phyloP scores from a whole-genome alignment of 805 yeast species.

The Scheffersomyces spartinae region DNA sequence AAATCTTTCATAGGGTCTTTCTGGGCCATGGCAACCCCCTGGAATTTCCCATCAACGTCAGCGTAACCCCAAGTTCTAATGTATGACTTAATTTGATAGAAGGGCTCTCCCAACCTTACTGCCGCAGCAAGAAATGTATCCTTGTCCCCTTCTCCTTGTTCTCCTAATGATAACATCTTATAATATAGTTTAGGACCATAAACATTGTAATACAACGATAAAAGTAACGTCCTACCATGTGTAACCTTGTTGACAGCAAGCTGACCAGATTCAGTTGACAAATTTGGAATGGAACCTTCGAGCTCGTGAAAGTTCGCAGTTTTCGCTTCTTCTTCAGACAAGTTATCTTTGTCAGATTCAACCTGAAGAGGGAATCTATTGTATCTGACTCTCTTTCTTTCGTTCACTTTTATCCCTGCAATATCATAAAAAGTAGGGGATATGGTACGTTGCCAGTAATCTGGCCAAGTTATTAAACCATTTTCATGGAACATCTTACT shows the following conservation, averaged over 20 bases:
- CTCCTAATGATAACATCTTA: constrained; percentile 4
- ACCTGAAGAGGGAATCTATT: constrained; percentile 14
- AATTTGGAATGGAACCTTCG: constrained; percentile 6
- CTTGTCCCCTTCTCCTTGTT: constrained; percentile 23
- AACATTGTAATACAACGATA: constrained; percentile 23
- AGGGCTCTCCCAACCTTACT: constrained; percentile 4
- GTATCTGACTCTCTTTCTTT: constrained; percentile 12
- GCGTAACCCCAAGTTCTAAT: constrained; percentile 11
- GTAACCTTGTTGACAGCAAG: constrained; percentile 15
- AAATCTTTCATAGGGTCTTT: constrained; percentile 16
- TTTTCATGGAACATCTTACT: constrained; percentile 15
- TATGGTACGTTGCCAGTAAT: constrained; percentile 27
- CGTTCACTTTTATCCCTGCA: constrained; percentile 19
- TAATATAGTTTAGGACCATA: constrained; percentile 11
- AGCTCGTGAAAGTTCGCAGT: constrained; percentile 5
- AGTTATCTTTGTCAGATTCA: constrained; percentile 5
- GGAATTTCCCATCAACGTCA: constrained; percentile 12
- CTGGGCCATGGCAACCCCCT: constrained; percentile 28
- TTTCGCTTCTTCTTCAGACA: constrained; percentile 5
- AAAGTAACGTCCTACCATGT: constrained; percentile 13
- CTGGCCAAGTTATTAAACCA: constrained; percentile 34
- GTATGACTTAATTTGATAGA: constrained; percentile 9
- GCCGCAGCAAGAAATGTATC: constrained; percentile 24
- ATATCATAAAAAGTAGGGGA: constrained; percentile 23
- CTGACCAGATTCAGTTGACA: constrained; percentile 19